phyloP scores from a whole-genome alignment of 2,329 filamentous ascomycete genomes.

The Ophiostoma montium region DNA sequence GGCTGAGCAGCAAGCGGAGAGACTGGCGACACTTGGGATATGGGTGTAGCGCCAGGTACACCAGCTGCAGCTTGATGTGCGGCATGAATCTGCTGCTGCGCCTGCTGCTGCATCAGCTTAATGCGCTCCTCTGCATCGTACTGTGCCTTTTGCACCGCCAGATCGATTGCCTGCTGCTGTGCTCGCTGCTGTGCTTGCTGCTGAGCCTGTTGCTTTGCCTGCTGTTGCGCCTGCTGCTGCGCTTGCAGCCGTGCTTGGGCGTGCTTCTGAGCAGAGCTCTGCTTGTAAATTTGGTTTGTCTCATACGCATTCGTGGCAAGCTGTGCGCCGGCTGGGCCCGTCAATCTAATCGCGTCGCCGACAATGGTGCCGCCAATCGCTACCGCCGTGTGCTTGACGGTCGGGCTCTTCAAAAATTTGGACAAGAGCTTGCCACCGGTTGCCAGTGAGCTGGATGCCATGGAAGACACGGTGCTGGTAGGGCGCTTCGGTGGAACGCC shows the following conservation, averaged over 20 bases:
- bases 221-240: conserved; percentile 4
- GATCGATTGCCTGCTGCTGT: not conserved
- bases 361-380: conserved; percentile 10
- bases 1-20: not conserved
- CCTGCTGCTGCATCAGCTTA: not conserved
- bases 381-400: conserved; percentile 10
- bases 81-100: not conserved
- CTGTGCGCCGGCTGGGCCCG: conserved; percentile 5
- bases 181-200: not conserved
- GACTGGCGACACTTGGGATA: not conserved
- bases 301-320: conserved; percentile 1
- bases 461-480: not conserved
- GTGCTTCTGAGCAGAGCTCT: not conserved
- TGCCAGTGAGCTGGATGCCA: not conserved
- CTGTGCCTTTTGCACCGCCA: too few relatives aligned
- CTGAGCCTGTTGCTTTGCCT: not conserved
- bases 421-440: conserved; percentile 5
- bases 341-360: conserved; percentile 7
- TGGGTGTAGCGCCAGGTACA: not conserved
- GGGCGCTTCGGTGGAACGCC: not conserved
- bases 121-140: too few relatives aligned
- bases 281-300: conserved; percentile 7
- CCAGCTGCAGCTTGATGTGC: not conserved
- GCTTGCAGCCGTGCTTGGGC: not conserved
- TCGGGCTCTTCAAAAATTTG: conserved; percentile 12